Evolutionary conservation across 2,329 filamentous ascomycete genomes (phyloP).

Genomic region (Colletotrichum camelliae): DNA sequence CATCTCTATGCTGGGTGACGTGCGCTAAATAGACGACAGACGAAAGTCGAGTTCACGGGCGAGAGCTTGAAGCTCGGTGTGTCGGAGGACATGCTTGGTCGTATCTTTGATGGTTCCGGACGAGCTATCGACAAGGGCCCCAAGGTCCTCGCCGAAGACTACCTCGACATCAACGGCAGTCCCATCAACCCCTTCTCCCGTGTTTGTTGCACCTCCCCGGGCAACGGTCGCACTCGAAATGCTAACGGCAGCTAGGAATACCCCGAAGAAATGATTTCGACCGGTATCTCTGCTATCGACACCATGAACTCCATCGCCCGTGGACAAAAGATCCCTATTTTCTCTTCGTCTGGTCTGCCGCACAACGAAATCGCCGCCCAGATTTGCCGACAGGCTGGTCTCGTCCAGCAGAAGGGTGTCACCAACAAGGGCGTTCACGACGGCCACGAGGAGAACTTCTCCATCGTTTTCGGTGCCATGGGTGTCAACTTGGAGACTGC

Average conservation of each 20-base stretch:
- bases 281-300: constrained; percentile 98
- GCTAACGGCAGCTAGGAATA: constrained; percentile 71
- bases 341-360: constrained; percentile 96
- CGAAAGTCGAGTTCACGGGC: constrained; percentile 96
- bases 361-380: constrained; percentile 99
- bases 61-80: constrained; percentile 98
- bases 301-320: constrained; percentile 98
- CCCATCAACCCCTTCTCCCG: constrained; percentile 98
- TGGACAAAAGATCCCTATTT: constrained; percentile 99
- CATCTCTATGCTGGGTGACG: neutral
- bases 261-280: constrained; percentile 99
- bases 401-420: constrained; percentile 79
- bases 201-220: constrained; percentile 56
- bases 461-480: constrained; percentile 99
- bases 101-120: constrained; percentile 98
- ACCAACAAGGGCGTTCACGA: constrained; percentile 96
- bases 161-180: constrained; percentile 97
- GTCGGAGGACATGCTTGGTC: constrained; percentile 98
- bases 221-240: neutral
- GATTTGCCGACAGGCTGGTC: constrained; percentile 95
- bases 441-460: constrained; percentile 98
- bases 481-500: constrained; percentile 99
- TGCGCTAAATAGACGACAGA: constrained; percentile 57
- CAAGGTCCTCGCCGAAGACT: constrained; percentile 97
- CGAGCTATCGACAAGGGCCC: constrained; percentile 98